Percentiles rank a stretch among this genome's conserved stretches.
These are phyloP conservation scores for Calonectria leucothoes DNA, from an alignment of 2,329 filamentous ascomycete genomes.

Conservation along the genomic window DNA sequence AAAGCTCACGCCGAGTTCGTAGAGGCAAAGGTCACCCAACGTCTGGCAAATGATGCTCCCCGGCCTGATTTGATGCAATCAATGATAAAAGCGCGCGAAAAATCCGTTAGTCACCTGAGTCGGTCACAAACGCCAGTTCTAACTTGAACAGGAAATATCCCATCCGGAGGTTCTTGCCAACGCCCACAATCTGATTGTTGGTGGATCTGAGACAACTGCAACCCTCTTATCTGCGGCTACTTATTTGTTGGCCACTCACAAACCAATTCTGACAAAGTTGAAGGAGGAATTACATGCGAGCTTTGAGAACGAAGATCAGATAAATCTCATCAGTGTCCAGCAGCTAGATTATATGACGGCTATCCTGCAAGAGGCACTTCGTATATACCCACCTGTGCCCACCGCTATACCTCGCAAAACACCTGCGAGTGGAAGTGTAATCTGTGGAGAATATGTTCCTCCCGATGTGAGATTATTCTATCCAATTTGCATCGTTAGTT, in stretches of 20 bases:
- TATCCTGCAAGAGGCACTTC: slow-evolving; percentile 55
- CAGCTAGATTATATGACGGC: slow-evolving; percentile 53
- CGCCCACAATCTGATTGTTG: slow-evolving; percentile 39
- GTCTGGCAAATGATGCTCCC: not conserved
- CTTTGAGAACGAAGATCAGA: slow-evolving; percentile 51
- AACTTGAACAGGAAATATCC: not conserved
- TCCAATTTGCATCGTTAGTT: not conserved
- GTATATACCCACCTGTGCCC: slow-evolving; percentile 47
- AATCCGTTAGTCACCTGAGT: not conserved
- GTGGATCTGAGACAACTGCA: slow-evolving; percentile 49
- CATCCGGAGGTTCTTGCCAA: slow-evolving; percentile 21
- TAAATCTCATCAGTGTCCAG: slow-evolving; percentile 38
- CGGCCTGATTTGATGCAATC: slow-evolving; percentile 13
- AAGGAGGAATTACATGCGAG: slow-evolving; percentile 51
- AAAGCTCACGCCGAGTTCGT: not conserved
- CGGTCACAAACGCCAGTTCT: not conserved
- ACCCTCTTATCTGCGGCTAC: slow-evolving; percentile 42
- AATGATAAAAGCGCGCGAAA: not conserved
- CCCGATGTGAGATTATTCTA: slow-evolving; percentile 40
- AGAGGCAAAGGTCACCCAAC: not conserved
- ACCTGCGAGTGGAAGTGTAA: slow-evolving; percentile 44
- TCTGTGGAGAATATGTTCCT: slow-evolving; percentile 47
- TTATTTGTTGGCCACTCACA: slow-evolving; percentile 43
- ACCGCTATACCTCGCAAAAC: slow-evolving; percentile 40
- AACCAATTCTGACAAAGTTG: slow-evolving; percentile 38